Base-by-base conservation (phyloP, 768 basidiomycete species). In the Cantharellus cinnabarinus region DNA sequence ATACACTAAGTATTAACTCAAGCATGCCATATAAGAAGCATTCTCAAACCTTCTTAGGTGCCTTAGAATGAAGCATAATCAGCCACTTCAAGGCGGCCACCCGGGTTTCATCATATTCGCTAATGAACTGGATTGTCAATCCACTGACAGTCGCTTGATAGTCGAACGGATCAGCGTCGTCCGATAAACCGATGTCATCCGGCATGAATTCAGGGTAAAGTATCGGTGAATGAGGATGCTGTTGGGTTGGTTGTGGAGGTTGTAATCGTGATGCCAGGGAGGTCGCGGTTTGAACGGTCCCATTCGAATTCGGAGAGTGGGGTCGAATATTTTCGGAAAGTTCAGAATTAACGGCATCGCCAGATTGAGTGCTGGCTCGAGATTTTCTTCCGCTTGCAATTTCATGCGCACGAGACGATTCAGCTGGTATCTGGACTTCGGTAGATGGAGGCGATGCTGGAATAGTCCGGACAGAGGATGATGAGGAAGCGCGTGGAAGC, bases 51-150 rank as follows among this genome's bases (percentile, higher is more conserved):
- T 94, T 94, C 71, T 84, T 88, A 0, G 95, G 95, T 7, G 91
- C 90, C 67, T 98, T 97, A 68, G 93, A 87, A 70, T 99, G 95
- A 57, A 99, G 72, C 95, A 99, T 99, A 59, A 95, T 82, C 42
- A 99, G 73, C 95, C 95, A 99, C 70, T 94, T 93, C 65, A 99
- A 69, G 2, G 94, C 91, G 37, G 91, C 90, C 3, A 98, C 89
- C 55, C 93, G 75, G 0, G 95, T 98, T 67, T 97, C 91, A 67
- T 95, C 94, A 64, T 88, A 90, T 70, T 99, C 94, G 69, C 87
- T 91, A 70, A 97, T 67, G 68, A 99, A 93, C 64, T 95, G 91
- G 56, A 95, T 74, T 3, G 90, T 95, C 63, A 99, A 70, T 56
- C 86, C 88, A 66, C 87, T 89, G 57, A 99, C 94, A 0, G 90